A percentile compares a stretch with the other conserved stretches of the same genome.
Conservation (phyloP, 305 asterid genomes). For the Rubia occidens region DNA sequence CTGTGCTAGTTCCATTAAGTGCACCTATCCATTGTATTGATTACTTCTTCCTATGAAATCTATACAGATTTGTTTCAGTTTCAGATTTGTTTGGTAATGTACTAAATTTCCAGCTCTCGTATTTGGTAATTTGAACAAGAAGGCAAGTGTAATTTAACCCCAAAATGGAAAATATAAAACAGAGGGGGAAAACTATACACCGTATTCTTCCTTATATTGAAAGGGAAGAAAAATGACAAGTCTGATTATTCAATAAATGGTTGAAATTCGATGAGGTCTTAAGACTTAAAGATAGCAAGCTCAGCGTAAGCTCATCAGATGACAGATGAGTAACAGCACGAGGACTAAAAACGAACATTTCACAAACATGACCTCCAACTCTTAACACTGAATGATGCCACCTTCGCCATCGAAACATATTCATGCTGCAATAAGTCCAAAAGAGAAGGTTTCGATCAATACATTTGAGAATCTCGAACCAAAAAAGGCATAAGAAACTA, state of each 20-base stretch:
- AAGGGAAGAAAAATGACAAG: background rate
- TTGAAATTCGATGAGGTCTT: no score
- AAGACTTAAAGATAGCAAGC: no score
- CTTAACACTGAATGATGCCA: constrained; percentile 27
- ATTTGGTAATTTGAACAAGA: no score
- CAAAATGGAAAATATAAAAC: background rate
- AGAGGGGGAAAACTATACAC: background rate
- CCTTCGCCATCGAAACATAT: constrained; percentile 19
- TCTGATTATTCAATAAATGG: background rate
- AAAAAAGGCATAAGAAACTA: background rate
- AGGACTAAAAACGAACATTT: constrained; percentile 36
- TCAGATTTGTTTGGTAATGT: background rate
- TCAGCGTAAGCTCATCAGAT: background rate
- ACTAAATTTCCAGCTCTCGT: no score
- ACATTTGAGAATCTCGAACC: background rate
- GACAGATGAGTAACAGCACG: constrained; percentile 18
- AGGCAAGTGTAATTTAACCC: background rate
- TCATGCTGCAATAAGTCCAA: constrained; percentile 32
- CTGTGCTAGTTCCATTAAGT: no score
- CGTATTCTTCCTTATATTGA: background rate
- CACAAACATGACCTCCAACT: constrained; percentile 41
- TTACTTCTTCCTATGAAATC: no score
- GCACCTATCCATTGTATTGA: no score
- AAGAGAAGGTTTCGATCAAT: background rate
- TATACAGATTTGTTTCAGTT: background rate